Evolutionary conservation across 106 monocot species (phyloP).

Genomic region (Posidonia australis): DNA sequence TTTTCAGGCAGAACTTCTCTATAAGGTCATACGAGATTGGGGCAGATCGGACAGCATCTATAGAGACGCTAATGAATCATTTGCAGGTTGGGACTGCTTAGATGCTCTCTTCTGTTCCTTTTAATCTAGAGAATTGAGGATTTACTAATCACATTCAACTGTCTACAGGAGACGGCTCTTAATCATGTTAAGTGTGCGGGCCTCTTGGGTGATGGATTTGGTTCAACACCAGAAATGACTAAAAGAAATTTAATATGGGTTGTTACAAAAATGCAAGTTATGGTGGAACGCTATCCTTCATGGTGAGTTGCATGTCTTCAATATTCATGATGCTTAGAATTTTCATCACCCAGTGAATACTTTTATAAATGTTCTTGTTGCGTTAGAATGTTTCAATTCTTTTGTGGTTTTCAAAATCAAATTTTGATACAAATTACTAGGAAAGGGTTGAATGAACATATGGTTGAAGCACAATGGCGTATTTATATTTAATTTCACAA

Average conservation of each 20-base stretch:
- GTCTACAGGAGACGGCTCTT: conserved; percentile 75
- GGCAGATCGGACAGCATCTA: conserved; percentile 74
- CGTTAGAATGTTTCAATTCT: too few relatives aligned
- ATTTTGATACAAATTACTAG: too few relatives aligned
- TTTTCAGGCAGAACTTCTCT: conserved; percentile 81
- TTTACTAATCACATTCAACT: background rate
- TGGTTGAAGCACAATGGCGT: too few relatives aligned
- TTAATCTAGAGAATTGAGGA: background rate
- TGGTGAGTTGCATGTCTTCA: conserved; percentile 10
- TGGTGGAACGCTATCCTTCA: conserved; percentile 27
- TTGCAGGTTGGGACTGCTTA: conserved; percentile 43
- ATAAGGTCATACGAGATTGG: conserved; percentile 95
- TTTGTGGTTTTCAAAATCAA: too few relatives aligned
- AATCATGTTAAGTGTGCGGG: conserved; percentile 73
- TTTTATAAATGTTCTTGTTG: too few relatives aligned
- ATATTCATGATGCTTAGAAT: too few relatives aligned
- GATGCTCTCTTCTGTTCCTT: background rate
- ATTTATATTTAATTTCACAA: too few relatives aligned
- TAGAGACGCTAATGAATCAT: conserved; percentile 96
- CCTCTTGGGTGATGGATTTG: conserved; percentile 81
- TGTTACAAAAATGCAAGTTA: conserved; percentile 29
- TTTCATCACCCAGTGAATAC: too few relatives aligned
- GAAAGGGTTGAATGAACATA: too few relatives aligned
- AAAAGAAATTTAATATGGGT: conserved; percentile 73
- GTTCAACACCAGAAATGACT: conserved; percentile 82